phyloP scores from a whole-genome alignment of 2,329 filamentous ascomycete species.

The Hypoxylon sp. region DNA sequence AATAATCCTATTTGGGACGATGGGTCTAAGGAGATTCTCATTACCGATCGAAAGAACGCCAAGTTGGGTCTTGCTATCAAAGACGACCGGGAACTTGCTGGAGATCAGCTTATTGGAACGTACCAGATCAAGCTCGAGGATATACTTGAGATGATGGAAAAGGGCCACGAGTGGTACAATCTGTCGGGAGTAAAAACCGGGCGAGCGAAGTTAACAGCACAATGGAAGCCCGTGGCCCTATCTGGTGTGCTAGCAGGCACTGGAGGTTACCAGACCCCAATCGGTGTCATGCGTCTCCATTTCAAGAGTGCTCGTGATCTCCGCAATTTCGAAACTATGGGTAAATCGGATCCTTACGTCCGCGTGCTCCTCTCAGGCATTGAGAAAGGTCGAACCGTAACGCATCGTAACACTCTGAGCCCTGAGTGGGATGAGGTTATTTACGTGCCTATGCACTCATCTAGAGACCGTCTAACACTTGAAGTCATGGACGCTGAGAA shows the following conservation, averaged over 20 bases:
- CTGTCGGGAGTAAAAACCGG: conserved; percentile 84
- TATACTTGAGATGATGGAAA: conserved; percentile 88
- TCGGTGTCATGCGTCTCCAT: conserved; percentile 95
- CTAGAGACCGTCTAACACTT: conserved; percentile 84
- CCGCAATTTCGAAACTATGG: conserved; percentile 92
- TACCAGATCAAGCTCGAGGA: conserved; percentile 97
- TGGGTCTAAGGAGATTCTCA: conserved; percentile 91
- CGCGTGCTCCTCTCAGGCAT: conserved; percentile 90
- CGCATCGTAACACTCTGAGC: conserved; percentile 94
- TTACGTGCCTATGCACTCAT: conserved; percentile 89
- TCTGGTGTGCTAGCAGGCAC: conserved; percentile 81
- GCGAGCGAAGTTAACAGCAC: conserved; percentile 87
- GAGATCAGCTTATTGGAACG: conserved; percentile 87
- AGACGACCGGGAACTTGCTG: conserved; percentile 87
- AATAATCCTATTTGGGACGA: conserved; percentile 98
- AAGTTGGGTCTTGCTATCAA: conserved; percentile 94
- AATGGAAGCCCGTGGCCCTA: conserved; percentile 95
- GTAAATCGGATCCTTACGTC: conserved; percentile 96
- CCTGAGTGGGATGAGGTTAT: conserved; percentile 96
- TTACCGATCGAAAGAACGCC: conserved; percentile 91
- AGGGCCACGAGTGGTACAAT: conserved; percentile 97
- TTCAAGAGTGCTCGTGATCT: conserved; percentile 86
- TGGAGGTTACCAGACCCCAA: conserved; percentile 90
- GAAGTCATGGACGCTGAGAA: conserved; percentile 98
- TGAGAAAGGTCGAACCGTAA: conserved; percentile 91